These are phyloP conservation scores for Pseudozyma pruni DNA, from an alignment of 1,284 basidiomycete genomes.

Conservation along the genomic window DNA sequence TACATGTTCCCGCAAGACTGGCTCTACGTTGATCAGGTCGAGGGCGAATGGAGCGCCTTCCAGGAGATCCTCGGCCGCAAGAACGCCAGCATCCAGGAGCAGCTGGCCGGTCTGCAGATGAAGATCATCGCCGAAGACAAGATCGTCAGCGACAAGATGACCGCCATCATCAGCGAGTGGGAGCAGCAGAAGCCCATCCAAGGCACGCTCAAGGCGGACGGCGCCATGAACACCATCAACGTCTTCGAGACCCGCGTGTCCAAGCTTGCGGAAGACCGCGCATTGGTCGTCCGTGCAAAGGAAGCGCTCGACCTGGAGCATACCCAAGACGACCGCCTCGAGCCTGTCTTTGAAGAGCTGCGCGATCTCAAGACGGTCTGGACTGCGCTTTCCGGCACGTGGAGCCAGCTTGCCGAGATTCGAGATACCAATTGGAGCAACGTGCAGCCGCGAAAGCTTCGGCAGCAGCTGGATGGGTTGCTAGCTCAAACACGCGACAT, in stretches of 20 bases:
- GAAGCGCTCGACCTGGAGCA: conserved; percentile 95
- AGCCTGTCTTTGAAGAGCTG: conserved; percentile 93
- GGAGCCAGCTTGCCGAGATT: conserved; percentile 90
- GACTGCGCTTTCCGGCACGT: conserved; percentile 97
- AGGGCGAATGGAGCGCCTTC: conserved; percentile 97
- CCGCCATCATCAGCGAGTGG: conserved; percentile 88
- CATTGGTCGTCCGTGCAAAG: conserved; percentile 92
- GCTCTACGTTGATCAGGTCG: conserved; percentile 96
- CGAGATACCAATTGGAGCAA: conserved; percentile 90
- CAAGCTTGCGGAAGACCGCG: conserved; percentile 90
- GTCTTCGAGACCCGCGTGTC: conserved; percentile 90
- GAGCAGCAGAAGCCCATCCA: conserved; percentile 94
- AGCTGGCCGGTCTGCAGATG: conserved; percentile 91
- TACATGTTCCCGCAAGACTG: conserved; percentile 97
- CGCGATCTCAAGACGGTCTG: conserved; percentile 97
- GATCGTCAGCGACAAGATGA: conserved; percentile 78
- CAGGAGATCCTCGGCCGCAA: conserved; percentile 97
- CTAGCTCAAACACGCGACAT: conserved; percentile 93
- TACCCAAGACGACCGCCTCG: conserved; percentile 86
- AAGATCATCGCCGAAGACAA: conserved; percentile 99
- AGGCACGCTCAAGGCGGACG: conserved; percentile 92
- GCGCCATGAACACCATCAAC: conserved; percentile 92
- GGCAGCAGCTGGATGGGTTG: conserved; percentile 90
- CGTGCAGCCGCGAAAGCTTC: conserved; percentile 85
- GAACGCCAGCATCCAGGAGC: conserved; percentile 98